Conservation (phyloP, 257 asterid genomes). For the Scutellaria barbata region DNA sequence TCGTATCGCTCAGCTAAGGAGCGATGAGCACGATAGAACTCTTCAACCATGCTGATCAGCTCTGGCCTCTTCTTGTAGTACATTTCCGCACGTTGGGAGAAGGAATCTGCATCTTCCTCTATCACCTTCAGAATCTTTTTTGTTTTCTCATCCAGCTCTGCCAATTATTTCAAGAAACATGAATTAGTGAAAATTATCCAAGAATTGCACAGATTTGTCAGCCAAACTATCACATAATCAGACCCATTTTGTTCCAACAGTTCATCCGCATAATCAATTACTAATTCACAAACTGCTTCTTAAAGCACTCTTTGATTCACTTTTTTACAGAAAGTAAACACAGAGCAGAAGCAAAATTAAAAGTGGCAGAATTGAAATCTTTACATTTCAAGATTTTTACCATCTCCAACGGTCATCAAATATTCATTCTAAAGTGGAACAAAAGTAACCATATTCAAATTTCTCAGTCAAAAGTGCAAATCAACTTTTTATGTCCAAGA, state of each 20-base stretch:
- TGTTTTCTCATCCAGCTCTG: slow-evolving; percentile 78
- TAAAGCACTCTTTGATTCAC: not conserved
- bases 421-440: slow-evolving; percentile 31
- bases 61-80: slow-evolving; percentile 86
- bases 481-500: not conserved
- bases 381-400: slow-evolving; percentile 34
- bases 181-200: not conserved
- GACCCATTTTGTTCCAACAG: not conserved
- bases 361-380: not conserved
- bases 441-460: slow-evolving; percentile 28
- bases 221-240: not conserved
- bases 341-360: not conserved
- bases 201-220: not conserved
- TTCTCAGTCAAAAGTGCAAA: not conserved
- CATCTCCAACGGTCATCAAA: slow-evolving; percentile 49
- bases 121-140: slow-evolving; percentile 68
- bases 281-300: not conserved
- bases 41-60: slow-evolving; percentile 80
- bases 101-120: slow-evolving; percentile 89
- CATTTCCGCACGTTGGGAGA: slow-evolving; percentile 91
- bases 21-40: slow-evolving; percentile 74
- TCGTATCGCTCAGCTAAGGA: slow-evolving; percentile 75
- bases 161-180: not conserved
- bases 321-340: slow-evolving; percentile 7
- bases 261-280: slow-evolving; percentile 15